Evolutionary conservation across 192 early-diverging fungal genomes (phyloP).

Genomic region (Gaertneriomyces sp.): DNA sequence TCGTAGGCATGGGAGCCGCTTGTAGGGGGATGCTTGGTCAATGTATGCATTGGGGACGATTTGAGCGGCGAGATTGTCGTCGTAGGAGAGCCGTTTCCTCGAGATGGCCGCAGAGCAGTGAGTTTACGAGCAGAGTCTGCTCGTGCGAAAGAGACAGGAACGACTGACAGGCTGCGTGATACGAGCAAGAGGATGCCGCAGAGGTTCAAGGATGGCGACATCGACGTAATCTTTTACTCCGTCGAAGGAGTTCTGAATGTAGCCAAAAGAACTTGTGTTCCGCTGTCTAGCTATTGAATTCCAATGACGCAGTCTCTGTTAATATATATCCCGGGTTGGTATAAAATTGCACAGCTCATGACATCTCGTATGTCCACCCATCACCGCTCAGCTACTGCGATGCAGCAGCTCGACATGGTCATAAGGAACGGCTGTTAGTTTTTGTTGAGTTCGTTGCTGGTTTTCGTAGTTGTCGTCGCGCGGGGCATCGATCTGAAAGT

Average conservation of each 20-base stretch:
- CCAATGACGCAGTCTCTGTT: neutral
- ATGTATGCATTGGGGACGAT: conserved; percentile 11
- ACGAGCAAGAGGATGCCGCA: neutral
- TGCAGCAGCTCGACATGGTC: neutral
- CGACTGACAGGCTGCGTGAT: neutral
- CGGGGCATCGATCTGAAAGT: too few species aligned
- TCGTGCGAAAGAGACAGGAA: neutral
- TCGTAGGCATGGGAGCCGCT: conserved; percentile 34
- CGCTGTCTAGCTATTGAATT: neutral
- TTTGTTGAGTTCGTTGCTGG: neutral
- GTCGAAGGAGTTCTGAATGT: conserved; percentile 42
- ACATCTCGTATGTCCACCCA: neutral
- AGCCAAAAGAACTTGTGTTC: conserved; percentile 12
- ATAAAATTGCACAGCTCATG: neutral
- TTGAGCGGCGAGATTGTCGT: conserved; percentile 5
- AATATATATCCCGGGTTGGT: neutral
- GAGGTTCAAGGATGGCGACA: conserved; percentile 25
- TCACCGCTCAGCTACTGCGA: neutral
- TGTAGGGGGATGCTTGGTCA: conserved; percentile 35
- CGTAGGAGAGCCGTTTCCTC: conserved; percentile 5
- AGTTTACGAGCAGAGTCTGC: conserved; percentile 16
- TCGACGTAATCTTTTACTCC: conserved; percentile 44
- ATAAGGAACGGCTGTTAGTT: neutral
- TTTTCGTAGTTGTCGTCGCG: neutral
- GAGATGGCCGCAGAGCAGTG: conserved; percentile 10